phyloP scores from a whole-genome alignment of 2,329 filamentous ascomycete species.

The Aureobasidium sp. region DNA sequence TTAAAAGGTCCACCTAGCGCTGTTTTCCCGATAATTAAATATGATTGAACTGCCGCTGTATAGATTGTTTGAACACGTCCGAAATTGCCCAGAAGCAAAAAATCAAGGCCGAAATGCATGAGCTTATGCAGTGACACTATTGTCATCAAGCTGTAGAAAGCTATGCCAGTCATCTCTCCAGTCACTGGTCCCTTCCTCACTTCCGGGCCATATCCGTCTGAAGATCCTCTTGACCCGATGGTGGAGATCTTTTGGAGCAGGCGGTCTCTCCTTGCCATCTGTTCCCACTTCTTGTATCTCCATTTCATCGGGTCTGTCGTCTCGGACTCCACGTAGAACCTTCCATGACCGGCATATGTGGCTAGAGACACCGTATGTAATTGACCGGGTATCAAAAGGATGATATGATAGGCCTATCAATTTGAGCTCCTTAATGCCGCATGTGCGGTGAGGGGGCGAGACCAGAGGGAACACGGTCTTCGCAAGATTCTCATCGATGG shows the following conservation, averaged over 20 bases:
- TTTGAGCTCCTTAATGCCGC: too few species aligned
- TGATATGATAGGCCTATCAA: too few species aligned
- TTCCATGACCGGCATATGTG: too few species aligned
- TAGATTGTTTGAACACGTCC: too few species aligned
- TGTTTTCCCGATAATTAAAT: too few species aligned
- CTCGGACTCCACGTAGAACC: not conserved
- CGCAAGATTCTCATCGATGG: not conserved
- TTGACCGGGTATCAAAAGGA: too few species aligned
- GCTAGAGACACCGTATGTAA: too few species aligned
- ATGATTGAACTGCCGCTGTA: too few species aligned
- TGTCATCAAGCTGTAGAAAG: not conserved
- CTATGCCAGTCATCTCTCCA: not conserved
- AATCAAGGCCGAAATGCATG: too few species aligned
- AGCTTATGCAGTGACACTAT: not conserved
- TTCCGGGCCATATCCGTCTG: not conserved
- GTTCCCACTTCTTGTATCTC: not conserved
- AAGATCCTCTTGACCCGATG: not conserved
- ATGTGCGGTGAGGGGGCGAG: too few species aligned
- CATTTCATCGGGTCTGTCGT: not conserved
- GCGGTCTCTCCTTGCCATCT: fast-evolving
- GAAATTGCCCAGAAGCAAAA: too few species aligned
- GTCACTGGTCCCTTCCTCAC: not conserved
- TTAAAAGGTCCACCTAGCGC: too few species aligned
- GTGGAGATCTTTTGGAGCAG: not conserved
- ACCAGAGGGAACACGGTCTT: not conserved